Base-by-base conservation (phyloP, 495 filamentous ascomycete species). In the Letharia columbiana region DNA sequence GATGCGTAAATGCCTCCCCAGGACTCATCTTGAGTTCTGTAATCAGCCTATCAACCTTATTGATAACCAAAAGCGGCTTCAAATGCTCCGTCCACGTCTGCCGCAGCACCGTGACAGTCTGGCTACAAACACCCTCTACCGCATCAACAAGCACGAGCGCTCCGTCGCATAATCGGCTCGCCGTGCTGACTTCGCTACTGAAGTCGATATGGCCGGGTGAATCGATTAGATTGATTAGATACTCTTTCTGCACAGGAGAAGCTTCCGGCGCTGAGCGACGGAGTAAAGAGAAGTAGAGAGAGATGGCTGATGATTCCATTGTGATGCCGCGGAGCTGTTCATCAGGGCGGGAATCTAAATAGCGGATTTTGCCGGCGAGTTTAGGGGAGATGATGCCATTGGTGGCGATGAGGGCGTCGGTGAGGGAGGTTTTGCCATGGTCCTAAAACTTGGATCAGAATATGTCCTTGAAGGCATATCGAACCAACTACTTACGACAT, bases 321-420 rank as follows among this genome's bases (percentile, higher is more conserved):
- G 94, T 99, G 71, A 99, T 99, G 42, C 94, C 95, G 56, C 94
- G 89, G 12, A 91, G 84, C 78, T 99, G 94, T 77, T 99, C 94
- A 78, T 99, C 94, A 18, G 95, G 92, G 56, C 94, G 84, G 28
- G 93, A 96, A 76, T 99, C 94, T 39, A 99, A 86, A 75, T 96
- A 99, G 70, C 94, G 90, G 76, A 98, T 96, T 80, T 97, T 96
- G 73, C 94, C 94, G 68, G 94, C 94, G 68, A 99, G 79, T 73
- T 97, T 97, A 50, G 92, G 89, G 17, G 95, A 98, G 71, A 99
- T 98, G 78, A 99, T 98, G 80, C 94, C 94, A 84, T 99, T 99
- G 70, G 95, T 97, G 76, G 95, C 91, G 70, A 99, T 91, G 58
- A 99, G 87, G 65, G 90, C 91, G 74, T 99, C 94, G 56, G 92